phyloP scores from a whole-genome alignment of 208 protist species.

The Crithidia bombi region DNA sequence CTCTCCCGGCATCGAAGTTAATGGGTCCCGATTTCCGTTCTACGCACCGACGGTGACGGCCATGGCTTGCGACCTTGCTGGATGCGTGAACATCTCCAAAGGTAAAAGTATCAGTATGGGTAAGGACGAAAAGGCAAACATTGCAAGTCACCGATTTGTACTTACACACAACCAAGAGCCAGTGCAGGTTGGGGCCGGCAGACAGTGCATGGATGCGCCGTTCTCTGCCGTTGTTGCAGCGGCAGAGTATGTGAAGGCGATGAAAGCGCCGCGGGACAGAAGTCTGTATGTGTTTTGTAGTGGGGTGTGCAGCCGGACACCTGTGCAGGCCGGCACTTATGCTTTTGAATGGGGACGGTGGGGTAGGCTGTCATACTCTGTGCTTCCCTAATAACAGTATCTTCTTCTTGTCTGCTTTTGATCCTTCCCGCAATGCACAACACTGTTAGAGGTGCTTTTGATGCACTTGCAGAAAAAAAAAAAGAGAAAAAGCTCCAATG shows the following conservation, averaged over 20 bases:
- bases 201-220: slow-evolving; percentile 55
- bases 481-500: background rate
- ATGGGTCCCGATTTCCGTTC: slow-evolving; percentile 85
- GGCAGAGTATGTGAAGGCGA: slow-evolving; percentile 52
- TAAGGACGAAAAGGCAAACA: slow-evolving; percentile 18
- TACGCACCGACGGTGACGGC: slow-evolving; percentile 62
- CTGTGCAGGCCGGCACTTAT: slow-evolving; percentile 64
- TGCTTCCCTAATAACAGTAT: slow-evolving; percentile 20
- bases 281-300: slow-evolving; percentile 69
- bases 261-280: slow-evolving; percentile 51
- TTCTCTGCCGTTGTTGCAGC: slow-evolving; percentile 48
- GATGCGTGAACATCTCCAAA: slow-evolving; percentile 56
- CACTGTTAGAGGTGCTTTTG: background rate
- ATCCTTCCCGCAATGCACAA: background rate
- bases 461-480: background rate
- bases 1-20: slow-evolving; percentile 62
- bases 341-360: slow-evolving; percentile 73
- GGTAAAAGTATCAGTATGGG: slow-evolving; percentile 40
- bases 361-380: slow-evolving; percentile 40
- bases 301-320: slow-evolving; percentile 50
- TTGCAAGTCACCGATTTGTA: slow-evolving; percentile 54
- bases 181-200: slow-evolving; percentile 64
- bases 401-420: background rate
- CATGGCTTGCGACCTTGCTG: slow-evolving; percentile 72
- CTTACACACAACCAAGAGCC: slow-evolving; percentile 70